Evolutionary conservation across 495 filamentous ascomycete species (phyloP), one percentile per base, ranked within the genome.

Genomic region (Trichoderma reesei): DNA sequence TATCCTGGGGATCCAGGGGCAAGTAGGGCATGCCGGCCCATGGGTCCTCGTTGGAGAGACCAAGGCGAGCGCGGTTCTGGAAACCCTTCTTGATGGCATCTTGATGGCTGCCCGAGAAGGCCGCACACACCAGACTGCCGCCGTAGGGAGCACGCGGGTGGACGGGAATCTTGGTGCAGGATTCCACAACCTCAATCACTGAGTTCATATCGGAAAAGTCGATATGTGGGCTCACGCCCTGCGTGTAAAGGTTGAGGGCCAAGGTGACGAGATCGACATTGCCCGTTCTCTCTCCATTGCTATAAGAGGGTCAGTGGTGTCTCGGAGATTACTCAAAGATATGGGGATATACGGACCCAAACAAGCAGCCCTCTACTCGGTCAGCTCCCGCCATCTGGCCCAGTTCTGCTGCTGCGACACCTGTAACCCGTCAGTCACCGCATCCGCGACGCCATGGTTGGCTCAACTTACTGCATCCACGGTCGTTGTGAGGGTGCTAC

Each of bases 41-140:
- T 59, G 81, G 72, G 63, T 85, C 82, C 31, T 92, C 84, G 60
- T 11, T 33, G 11, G 60, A 41, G 13, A 42, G 36, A 6, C 36
- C 60, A 0, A 20, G 36, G 36, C 18, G 10, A 18, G 42, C 3
- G 16, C 60, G 60, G 39, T 42, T n/a, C 60, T 87, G 82, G 79
- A 98, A 97, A 13, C 94, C 93, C 79, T 98, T 98, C 79, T 96
- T 96, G 78, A 98, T 97, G 42, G 94, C 94, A 69, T 98, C 94
- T 78, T 98, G 92, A 73, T 97, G 93, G 36, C 89, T 91, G 54
- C 92, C 91, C 70, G 87, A 90, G 78, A 96, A 96, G 18, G 91
- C 90, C 72, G 87, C 92, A 46, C 91, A 88, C 51, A 96, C 93
- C 65, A 96, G 81, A 70, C 89, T 87, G 42, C 91, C 94, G 61